phyloP scores from a whole-genome alignment of 1,284 basidiomycete species.

The Cutaneotrichosporon cavernicola region DNA sequence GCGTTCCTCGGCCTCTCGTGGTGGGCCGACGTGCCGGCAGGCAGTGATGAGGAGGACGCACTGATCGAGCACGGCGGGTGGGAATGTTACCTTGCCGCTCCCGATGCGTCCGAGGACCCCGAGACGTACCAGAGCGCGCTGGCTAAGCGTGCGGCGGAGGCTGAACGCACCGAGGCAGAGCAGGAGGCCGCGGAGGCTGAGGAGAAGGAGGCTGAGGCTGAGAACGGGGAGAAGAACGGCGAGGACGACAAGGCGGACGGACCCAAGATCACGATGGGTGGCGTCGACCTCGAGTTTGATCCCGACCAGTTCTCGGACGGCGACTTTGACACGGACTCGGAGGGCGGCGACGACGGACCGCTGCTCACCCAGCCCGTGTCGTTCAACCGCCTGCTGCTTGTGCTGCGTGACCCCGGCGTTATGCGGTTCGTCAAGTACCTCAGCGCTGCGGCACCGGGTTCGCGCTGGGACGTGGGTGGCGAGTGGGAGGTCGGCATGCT shows the following conservation, averaged over 20 bases:
- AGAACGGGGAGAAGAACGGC: conserved; percentile 34
- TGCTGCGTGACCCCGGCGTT: conserved; percentile 87
- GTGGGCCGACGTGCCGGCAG: conserved; percentile 55
- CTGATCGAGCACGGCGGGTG: conserved; percentile 77
- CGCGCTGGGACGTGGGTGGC: conserved; percentile 83
- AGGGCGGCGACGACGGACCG: conserved; percentile 63
- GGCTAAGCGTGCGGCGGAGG: conserved; percentile 43
- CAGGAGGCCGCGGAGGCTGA: conserved; percentile 32
- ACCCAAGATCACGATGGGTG: conserved; percentile 29
- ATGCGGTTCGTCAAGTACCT: conserved; percentile 93
- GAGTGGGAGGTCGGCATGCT: conserved; percentile 74
- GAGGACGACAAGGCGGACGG: conserved; percentile 13
- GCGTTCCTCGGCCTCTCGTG: conserved; percentile 88
- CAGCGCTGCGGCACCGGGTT: conserved; percentile 78
- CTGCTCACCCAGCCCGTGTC: conserved; percentile 84
- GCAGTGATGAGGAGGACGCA: conserved; percentile 54
- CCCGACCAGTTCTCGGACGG: conserved; percentile 52
- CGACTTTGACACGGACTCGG: conserved; percentile 56
- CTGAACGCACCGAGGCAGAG: conserved; percentile 27
- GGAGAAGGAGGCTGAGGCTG: conserved; percentile 20
- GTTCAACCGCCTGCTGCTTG: conserved; percentile 86
- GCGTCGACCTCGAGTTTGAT: conserved; percentile 52
- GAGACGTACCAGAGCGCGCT: conserved; percentile 77
- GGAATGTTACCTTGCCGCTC: conserved; percentile 96
- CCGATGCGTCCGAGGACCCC: conserved; percentile 89